Evolutionary conservation across 2,329 filamentous ascomycete genomes (phyloP).

Genomic region (Sporothrix brunneoviolacea): DNA sequence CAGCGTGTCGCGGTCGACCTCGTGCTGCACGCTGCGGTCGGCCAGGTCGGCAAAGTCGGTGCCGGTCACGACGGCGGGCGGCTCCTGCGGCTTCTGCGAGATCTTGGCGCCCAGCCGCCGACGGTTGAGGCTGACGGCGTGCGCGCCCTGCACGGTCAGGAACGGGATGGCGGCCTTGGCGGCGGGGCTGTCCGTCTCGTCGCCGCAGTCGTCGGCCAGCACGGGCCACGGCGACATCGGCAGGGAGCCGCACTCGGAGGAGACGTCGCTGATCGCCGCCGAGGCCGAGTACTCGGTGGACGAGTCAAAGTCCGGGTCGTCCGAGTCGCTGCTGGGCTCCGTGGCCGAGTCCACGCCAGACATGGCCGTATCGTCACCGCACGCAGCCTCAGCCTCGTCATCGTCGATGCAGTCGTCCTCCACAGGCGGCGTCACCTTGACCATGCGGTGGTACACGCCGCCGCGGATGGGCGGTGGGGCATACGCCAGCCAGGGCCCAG

Average conservation of each 20-base stretch:
- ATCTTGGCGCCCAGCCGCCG: background rate
- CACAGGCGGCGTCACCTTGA: background rate
- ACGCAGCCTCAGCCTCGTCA: no score
- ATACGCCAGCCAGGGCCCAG: constrained; percentile 47
- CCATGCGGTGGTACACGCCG: constrained; percentile 14
- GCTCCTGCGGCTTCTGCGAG: no score
- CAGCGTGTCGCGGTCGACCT: constrained; percentile 28
- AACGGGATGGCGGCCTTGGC: constrained; percentile 3
- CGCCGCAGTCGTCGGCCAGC: background rate
- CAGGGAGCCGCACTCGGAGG: constrained; percentile 8
- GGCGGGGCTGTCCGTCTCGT: background rate
- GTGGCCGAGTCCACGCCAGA: background rate
- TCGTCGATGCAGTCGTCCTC: background rate
- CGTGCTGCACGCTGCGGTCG: constrained; percentile 30
- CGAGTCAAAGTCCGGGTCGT: constrained; percentile 7
- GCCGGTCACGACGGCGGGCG: background rate
- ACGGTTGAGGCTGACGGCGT: constrained; percentile 5
- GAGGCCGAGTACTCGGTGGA: constrained; percentile 1
- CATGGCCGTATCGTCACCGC: background rate
- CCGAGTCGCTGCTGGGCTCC: constrained; percentile 8
- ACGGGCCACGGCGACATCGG: background rate
- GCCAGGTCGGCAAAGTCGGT: constrained; percentile 22
- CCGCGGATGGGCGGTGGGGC: constrained; percentile 48
- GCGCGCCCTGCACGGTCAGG: constrained; percentile 7
- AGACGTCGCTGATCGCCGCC: constrained; percentile 3